Evolutionary conservation across 495 filamentous ascomycete genomes (phyloP).

Genomic region (Aspergillus homomorphus): DNA sequence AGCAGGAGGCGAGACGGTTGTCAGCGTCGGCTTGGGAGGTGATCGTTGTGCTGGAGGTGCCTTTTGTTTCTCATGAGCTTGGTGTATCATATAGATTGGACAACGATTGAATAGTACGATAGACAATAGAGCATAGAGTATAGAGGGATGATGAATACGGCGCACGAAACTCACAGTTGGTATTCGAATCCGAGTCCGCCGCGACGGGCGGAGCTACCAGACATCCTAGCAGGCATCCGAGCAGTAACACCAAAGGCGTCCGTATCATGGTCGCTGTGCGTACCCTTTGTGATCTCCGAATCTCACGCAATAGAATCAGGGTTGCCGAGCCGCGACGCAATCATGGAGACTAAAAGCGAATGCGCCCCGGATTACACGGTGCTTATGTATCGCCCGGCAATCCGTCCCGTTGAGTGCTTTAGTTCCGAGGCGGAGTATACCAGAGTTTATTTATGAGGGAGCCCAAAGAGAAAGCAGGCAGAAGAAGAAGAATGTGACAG

Average conservation of each 20-base stretch:
- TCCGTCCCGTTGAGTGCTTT: not conserved
- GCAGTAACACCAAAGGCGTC: not conserved
- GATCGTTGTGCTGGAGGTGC: conserved; percentile 26
- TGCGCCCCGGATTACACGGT: not conserved
- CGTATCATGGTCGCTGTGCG: not conserved
- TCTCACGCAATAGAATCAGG: not conserved
- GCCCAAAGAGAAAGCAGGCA: not conserved
- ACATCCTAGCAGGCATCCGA: not conserved
- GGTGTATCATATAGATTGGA: not conserved
- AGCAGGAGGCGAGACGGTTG: conserved; percentile 21
- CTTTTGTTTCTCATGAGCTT: conserved; percentile 1
- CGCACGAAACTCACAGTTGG: not conserved
- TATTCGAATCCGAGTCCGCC: not conserved
- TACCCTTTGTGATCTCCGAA: not conserved
- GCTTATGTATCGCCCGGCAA: not conserved
- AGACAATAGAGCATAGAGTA: not conserved
- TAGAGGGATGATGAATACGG: not conserved
- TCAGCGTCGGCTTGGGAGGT: conserved; percentile 30
- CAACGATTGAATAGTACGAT: not conserved
- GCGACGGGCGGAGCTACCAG: not conserved
- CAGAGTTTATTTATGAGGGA: not conserved
- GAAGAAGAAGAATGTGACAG: not conserved
- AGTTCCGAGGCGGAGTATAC: not conserved
- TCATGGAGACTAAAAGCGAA: not conserved
- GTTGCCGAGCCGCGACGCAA: not conserved